Evolutionary conservation across 805 yeast species (phyloP), one percentile per base, ranked within the genome.

Genomic region (Saturnispora quitensis): DNA sequence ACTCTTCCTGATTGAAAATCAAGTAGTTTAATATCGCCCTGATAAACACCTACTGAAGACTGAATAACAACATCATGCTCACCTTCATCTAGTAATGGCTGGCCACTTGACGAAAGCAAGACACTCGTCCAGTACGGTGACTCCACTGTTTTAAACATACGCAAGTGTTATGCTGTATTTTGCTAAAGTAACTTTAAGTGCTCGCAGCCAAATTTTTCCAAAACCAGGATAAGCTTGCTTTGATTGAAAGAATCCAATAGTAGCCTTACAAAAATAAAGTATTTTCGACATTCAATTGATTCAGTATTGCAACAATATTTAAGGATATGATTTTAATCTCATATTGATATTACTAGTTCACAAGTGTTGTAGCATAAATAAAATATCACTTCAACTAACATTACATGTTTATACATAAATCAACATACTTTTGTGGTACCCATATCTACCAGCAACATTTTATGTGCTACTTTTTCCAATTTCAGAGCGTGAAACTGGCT

Each of bases 1-100:
- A 86, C 61, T 31, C 96, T 72, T 0, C 98, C 98, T 53, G 75
- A 68, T 62, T 87, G 95, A 55, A 82, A 77, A 31, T 77, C 71
- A 2, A 68, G 49, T 24, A 87, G 75, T 68, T 86, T 87, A 53
- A 71, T 70, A 53, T 80, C 80, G 22, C 89, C 95, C 59, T 85
- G 90, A 62, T 90, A 90, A 3, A 90, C 65, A 0, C 97, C 97
- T 1, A 87, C 76, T 20, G 71, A 67, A 49, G 72, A 73, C 52
- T 74, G 80, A 1, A 82, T 78, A 2, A 72, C 61, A 2, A 82
- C 64, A 56, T 79, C 81, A 36, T 69, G 67, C 60, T 84, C 90
- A 42, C 55, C 47, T 1, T 56, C 52, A 5, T 45, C 17, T 5
- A 62, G 47, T 4, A 57, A 36, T 0, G 72, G 72, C 43, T 72